Evolutionary conservation across 1,139 yeast genomes (phyloP).

Genomic region (Suzukiozyma palmioleophila): DNA sequence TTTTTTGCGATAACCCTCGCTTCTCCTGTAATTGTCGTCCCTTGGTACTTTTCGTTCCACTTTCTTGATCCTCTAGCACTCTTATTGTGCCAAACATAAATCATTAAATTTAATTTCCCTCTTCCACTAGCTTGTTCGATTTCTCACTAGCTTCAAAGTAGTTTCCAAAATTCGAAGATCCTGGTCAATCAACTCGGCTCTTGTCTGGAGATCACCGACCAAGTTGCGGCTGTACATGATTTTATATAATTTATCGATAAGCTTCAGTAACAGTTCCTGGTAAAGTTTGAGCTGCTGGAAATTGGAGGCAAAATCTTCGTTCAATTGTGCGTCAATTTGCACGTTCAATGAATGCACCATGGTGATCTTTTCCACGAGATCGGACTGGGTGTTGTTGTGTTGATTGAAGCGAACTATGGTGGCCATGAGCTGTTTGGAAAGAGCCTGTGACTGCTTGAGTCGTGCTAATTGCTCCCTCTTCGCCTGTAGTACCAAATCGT

Average conservation of each 20-base stretch:
- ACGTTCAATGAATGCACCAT: constrained; percentile 39
- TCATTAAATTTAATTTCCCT: constrained; percentile 8
- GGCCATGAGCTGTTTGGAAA: constrained; percentile 25
- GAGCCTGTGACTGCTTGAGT: constrained; percentile 23
- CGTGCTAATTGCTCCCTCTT: constrained; percentile 30
- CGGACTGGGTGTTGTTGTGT: constrained; percentile 23
- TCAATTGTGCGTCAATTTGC: constrained; percentile 35
- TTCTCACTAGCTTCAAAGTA: constrained; percentile 18
- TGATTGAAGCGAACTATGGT: constrained; percentile 22
- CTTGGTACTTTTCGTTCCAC: too few relatives aligned
- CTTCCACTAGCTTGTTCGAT: constrained; percentile 3
- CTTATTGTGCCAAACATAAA: too few relatives aligned
- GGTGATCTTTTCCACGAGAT: constrained; percentile 37
- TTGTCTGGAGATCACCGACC: constrained; percentile 31
- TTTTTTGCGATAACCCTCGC: too few relatives aligned
- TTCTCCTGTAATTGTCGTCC: too few relatives aligned
- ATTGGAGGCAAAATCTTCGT: constrained; percentile 22
- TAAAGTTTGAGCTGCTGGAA: constrained; percentile 20
- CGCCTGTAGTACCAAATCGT: constrained; percentile 30
- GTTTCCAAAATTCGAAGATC: constrained; percentile 45
- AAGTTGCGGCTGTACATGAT: constrained; percentile 8
- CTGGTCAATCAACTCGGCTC: constrained; percentile 42
- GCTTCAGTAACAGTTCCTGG: constrained; percentile 17
- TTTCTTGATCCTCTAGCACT: too few relatives aligned
- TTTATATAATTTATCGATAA: constrained; percentile 16